Evolutionary conservation across 768 basidiomycete species (phyloP).

Genomic region (Sistotremastrum niveocremeum): DNA sequence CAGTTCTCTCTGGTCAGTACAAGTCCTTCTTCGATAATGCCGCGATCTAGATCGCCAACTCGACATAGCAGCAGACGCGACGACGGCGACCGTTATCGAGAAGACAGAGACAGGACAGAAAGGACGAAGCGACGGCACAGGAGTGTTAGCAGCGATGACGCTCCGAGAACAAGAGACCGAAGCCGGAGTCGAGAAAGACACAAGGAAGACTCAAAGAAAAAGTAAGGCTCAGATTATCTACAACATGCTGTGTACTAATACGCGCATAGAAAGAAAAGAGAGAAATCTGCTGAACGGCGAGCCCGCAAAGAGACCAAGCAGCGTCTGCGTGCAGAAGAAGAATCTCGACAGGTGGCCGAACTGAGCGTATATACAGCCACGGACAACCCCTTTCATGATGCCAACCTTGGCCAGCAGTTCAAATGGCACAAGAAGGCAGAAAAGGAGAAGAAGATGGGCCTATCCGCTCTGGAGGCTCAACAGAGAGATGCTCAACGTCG

Average conservation of each 20-base stretch:
- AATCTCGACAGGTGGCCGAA: slow-evolving; percentile 85
- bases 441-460: slow-evolving; percentile 82
- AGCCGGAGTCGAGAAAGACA: slow-evolving; percentile 22
- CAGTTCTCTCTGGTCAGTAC: no score
- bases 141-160: no score
- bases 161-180: neutral
- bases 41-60: no score
- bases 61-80: neutral
- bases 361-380: slow-evolving; percentile 91
- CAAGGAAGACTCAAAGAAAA: slow-evolving; percentile 26
- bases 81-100: slow-evolving; percentile 12
- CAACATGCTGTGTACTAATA: neutral
- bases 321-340: slow-evolving; percentile 71
- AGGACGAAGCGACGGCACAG: slow-evolving; percentile 18
- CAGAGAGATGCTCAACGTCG: slow-evolving; percentile 65
- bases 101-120: slow-evolving; percentile 18
- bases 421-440: slow-evolving; percentile 99
- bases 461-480: slow-evolving; percentile 67
- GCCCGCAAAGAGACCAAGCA: slow-evolving; percentile 84
- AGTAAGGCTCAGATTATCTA: slow-evolving; percentile 28
- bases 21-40: no score
- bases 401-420: slow-evolving; percentile 92
- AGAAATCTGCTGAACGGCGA: slow-evolving; percentile 75
- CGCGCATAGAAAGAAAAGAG: slow-evolving; percentile 55
- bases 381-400: slow-evolving; percentile 97